Conservation (phyloP, 306 rosid species). For the Abrus pulchellus region DNA sequence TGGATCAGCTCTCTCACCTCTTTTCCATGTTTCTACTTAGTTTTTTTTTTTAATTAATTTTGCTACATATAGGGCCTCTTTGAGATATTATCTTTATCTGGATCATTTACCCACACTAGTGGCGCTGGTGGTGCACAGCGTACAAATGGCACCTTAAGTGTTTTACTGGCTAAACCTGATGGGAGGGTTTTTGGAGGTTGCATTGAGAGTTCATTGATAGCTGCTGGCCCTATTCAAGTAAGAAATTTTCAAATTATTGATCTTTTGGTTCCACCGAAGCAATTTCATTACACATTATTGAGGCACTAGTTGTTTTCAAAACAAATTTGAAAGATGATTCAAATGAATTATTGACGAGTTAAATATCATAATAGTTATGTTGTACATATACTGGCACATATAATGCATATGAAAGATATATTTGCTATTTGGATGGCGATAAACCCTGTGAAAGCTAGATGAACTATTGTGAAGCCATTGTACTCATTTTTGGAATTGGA, state of each 20-base stretch:
- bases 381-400: neutral
- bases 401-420: neutral
- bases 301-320: neutral
- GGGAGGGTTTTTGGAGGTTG: constrained; percentile 63
- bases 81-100: constrained; percentile 60
- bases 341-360: neutral
- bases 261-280: neutral
- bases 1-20: neutral
- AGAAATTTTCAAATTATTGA: neutral
- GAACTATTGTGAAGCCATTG: neutral
- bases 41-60: neutral
- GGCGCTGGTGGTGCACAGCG: neutral
- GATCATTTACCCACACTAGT: constrained; percentile 46
- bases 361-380: neutral
- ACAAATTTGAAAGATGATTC: constrained; percentile 5
- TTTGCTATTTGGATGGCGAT: constrained; percentile 17
- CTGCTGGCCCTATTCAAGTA: constrained; percentile 67
- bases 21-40: neutral
- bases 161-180: constrained; percentile 53
- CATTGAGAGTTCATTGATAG: constrained; percentile 57
- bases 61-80: constrained; percentile 61
- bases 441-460: neutral
- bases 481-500: neutral
- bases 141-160: constrained; percentile 42
- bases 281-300: neutral